Evolutionary conservation across 345 rosid genomes (phyloP), one percentile per base, ranked within the genome.

Genomic region (Citrus medica): DNA sequence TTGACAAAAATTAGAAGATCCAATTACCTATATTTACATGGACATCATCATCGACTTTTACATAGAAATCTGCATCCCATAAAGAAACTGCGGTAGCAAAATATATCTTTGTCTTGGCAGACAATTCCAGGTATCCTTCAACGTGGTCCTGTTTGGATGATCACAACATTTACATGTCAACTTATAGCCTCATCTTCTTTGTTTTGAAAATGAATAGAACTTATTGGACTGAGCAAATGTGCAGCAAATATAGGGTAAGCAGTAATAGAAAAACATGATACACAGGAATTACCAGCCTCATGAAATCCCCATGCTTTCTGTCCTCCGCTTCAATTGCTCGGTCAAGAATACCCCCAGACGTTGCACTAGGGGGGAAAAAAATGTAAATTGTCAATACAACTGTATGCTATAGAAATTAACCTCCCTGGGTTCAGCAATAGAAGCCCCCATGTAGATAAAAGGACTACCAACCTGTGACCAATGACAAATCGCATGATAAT

Each of bases 51-150:
- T 96, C 99, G 62, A 96, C 99, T 90, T 96, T 96, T 79, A 92
- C 93, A 76, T 92, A 96, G 84, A 94, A 96, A 79, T 96, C 97
- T 62, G 99, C 99, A 87, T 96, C 97, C 98, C 98, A 96, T 80
- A 82, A 75, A 62, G 94, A 58, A 80, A 90, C 93, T 16, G 98
- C 98, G 12, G 98, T 90, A 61, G 98, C 94, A 78, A 96, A 96
- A 82, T 94, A 96, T 65, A 82, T 92, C 89, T 92, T 96, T 3
- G 98, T 96, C 90, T 96, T 94, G 79, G 98, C 98, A 24, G 98
- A 96, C 89, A 96, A 86, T 86, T 96, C 99, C 6, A 92, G 92
- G 81, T 96, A 96, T 73, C 99, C 98, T 89, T 96, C 99, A 17
- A 92, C 97, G 78, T 96, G 99, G 40, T 96, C 98, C 99, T 96